Conservation (phyloP, 441 rosid species). For the Daphne laureola region DNA sequence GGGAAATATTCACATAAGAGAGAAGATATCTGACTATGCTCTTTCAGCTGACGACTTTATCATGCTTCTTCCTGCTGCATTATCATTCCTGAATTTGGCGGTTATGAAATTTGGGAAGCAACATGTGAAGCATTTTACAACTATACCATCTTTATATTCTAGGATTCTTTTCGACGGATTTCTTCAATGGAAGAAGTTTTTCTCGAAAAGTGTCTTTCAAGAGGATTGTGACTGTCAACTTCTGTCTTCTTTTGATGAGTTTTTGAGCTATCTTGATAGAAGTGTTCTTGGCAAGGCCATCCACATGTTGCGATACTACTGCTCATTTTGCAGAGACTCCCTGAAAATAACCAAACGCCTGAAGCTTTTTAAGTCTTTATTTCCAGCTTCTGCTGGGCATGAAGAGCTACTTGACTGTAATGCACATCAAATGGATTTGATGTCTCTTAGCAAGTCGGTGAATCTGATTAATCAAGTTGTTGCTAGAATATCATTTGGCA, state of each 20-base stretch:
- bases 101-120: constrained; percentile 42
- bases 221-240: constrained; percentile 45
- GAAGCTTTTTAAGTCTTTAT: constrained; percentile 49
- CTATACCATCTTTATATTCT: constrained; percentile 51
- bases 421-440: constrained; percentile 33
- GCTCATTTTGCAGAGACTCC: constrained; percentile 37
- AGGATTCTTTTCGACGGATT: constrained; percentile 50
- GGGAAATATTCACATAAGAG: constrained; percentile 14
- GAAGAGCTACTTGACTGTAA: constrained; percentile 55
- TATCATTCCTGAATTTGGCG: constrained; percentile 44
- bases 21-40: constrained; percentile 18
- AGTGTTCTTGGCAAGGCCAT: constrained; percentile 78
- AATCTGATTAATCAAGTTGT: constrained; percentile 53
- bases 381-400: constrained; percentile 27
- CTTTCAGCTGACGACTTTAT: constrained; percentile 53
- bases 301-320: constrained; percentile 51
- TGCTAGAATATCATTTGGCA: constrained; percentile 52
- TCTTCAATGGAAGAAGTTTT: constrained; percentile 56
- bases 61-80: constrained; percentile 69
- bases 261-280: constrained; percentile 42
- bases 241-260: constrained; percentile 44
- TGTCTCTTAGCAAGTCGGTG: constrained; percentile 35
- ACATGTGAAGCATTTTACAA: constrained; percentile 24
- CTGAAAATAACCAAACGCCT: constrained; percentile 37
- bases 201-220: constrained; percentile 41